phyloP scores from a whole-genome alignment of 495 filamentous ascomycete genomes.

The Penicillium atrosanguineum region DNA sequence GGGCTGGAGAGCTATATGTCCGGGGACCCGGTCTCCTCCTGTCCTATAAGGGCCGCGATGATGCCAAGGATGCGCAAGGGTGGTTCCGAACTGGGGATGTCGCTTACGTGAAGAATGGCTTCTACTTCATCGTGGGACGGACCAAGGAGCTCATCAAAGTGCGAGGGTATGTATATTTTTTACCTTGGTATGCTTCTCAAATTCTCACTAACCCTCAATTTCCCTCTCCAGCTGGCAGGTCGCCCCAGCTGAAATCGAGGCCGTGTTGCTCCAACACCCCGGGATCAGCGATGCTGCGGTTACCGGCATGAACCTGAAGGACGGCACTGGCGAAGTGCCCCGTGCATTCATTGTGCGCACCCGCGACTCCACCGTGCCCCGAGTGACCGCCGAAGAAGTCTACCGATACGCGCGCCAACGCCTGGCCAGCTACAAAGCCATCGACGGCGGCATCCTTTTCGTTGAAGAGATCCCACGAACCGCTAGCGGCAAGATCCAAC shows the following conservation, averaged over 20 bases:
- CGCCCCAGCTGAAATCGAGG: slow-evolving; percentile 83
- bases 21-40: slow-evolving; percentile 38
- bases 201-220: not conserved
- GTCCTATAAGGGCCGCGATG: slow-evolving; percentile 39
- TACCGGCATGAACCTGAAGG: slow-evolving; percentile 58
- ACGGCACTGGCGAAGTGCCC: slow-evolving; percentile 63
- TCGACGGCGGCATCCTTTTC: slow-evolving; percentile 71
- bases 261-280: slow-evolving; percentile 66
- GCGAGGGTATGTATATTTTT: slow-evolving; percentile 33
- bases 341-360: slow-evolving; percentile 69
- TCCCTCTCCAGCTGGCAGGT: slow-evolving; percentile 58
- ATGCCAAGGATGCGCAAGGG: slow-evolving; percentile 50
- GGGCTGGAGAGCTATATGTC: slow-evolving; percentile 53
- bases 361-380: slow-evolving; percentile 17
- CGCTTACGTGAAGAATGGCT: slow-evolving; percentile 57
- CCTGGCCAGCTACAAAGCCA: slow-evolving; percentile 63
- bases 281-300: slow-evolving; percentile 73
- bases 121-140: slow-evolving; percentile 72
- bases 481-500: slow-evolving; percentile 75
- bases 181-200: not conserved
- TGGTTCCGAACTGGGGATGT: slow-evolving; percentile 83
- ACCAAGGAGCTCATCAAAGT: slow-evolving; percentile 78
- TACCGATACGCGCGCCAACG: slow-evolving; percentile 59
- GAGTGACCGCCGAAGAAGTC: slow-evolving; percentile 56
- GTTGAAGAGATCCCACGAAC: slow-evolving; percentile 75